Percentiles rank a stretch among this genome's conserved stretches.
phyloP scores from a whole-genome alignment of 208 protist genomes.

The Acanthamoeba healyi region DNA sequence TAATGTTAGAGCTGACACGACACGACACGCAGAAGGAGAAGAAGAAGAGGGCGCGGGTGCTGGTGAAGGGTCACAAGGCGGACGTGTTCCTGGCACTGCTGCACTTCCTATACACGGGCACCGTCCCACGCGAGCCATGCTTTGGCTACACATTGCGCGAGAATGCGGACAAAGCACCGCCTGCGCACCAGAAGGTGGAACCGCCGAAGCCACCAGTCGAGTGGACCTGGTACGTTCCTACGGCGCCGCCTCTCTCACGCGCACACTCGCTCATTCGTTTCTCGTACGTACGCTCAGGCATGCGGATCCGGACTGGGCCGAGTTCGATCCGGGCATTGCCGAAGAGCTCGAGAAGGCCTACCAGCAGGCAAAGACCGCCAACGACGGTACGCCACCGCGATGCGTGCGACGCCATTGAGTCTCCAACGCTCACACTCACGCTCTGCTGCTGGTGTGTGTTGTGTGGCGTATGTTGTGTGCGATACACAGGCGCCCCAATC shows the following conservation, averaged over 20 bases:
- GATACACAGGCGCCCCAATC: neutral
- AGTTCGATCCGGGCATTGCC: neutral
- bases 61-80: neutral
- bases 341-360: neutral
- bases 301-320: neutral
- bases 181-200: too few relatives aligned
- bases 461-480: too few relatives aligned
- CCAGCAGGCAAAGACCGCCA: neutral
- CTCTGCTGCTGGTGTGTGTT: too few relatives aligned
- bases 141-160: neutral
- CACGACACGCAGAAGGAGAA: too few relatives aligned
- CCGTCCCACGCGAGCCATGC: conserved; percentile 4
- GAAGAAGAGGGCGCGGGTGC: conserved; percentile 1
- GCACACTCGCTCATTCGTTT: too few relatives aligned
- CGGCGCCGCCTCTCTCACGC: too few relatives aligned
- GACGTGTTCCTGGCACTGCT: conserved; percentile 38
- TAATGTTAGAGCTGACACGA: too few relatives aligned
- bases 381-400: neutral
- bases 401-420: too few relatives aligned
- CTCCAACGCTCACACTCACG: too few relatives aligned
- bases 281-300: too few relatives aligned
- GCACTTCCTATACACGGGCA: conserved; percentile 25
- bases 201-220: neutral
- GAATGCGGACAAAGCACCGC: neutral
- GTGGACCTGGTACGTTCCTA: conserved; percentile 2